Conservation (phyloP, 306 rosid genomes). For the Sophora flavescens region DNA sequence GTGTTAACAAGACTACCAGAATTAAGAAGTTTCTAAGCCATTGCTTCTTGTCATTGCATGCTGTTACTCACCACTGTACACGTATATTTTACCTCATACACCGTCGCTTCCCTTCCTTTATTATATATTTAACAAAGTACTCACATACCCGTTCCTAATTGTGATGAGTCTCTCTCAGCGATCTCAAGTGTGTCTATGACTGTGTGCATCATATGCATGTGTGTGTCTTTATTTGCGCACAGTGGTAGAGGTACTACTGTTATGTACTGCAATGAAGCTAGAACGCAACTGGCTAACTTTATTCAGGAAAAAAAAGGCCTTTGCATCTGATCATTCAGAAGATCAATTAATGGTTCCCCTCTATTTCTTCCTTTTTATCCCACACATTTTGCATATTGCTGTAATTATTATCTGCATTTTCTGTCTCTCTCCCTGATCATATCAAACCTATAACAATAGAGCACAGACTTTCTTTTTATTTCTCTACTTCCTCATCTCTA, state of each 20-base stretch:
- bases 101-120: too few relatives aligned
- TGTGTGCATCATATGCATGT: not conserved
- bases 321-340: constrained; percentile 17
- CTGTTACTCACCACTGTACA: not conserved
- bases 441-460: not conserved
- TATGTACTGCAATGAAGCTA: constrained; percentile 15
- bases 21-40: too few relatives aligned
- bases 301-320: constrained; percentile 8
- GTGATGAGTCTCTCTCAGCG: not conserved
- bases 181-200: not conserved
- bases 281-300: constrained; percentile 37
- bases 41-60: not conserved
- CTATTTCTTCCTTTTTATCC: constrained; percentile 6
- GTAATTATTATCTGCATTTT: not conserved
- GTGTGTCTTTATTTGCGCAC: constrained; percentile 24
- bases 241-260: not conserved
- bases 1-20: too few relatives aligned
- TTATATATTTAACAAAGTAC: too few relatives aligned
- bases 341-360: constrained; percentile 30
- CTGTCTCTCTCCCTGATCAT: constrained; percentile 4
- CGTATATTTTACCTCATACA: too few relatives aligned
- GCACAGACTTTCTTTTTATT: not conserved
- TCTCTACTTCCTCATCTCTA: not conserved
- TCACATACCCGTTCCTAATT: too few relatives aligned
- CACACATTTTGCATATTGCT: constrained; percentile 19